phyloP scores from a whole-genome alignment of 352 stramenopile genomes.

The Globisporangium abappressorium region DNA sequence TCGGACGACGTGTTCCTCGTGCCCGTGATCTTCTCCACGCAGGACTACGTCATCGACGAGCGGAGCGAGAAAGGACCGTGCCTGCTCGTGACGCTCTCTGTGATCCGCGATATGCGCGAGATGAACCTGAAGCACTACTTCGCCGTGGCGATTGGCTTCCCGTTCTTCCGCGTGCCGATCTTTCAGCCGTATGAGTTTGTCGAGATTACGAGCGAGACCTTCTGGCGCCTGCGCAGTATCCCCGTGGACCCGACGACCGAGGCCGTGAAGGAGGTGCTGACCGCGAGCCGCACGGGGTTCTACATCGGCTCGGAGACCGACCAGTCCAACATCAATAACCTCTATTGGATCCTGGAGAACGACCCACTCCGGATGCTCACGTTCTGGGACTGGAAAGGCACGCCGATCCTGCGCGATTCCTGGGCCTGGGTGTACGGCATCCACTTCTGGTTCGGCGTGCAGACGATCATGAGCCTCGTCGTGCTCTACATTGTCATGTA shows the following conservation, averaged over 20 bases:
- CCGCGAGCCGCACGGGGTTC: conserved; percentile 31
- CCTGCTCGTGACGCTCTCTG: conserved; percentile 19
- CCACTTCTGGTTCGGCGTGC: conserved; percentile 29
- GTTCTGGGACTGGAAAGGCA: conserved; percentile 3
- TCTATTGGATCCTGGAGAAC: conserved; percentile 22
- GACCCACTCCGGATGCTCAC: conserved; percentile 15
- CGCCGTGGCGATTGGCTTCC: conserved; percentile 28
- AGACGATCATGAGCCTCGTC: conserved; percentile 24
- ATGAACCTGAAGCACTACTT: conserved; percentile 23
- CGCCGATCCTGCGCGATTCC: conserved; percentile 10
- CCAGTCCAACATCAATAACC: conserved; percentile 36
- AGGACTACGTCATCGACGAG: conserved; percentile 27
- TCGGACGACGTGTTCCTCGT: conserved; percentile 22
- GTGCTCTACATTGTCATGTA: conserved; percentile 32
- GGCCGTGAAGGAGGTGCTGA: conserved; percentile 16
- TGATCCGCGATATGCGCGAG: conserved; percentile 24
- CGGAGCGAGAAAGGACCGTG: conserved; percentile 22
- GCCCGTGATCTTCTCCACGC: conserved; percentile 22
- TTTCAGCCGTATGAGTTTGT: not conserved
- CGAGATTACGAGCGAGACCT: conserved; percentile 10
- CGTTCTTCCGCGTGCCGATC: conserved; percentile 18
- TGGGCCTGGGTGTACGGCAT: conserved; percentile 29
- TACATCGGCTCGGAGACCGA: conserved; percentile 23
- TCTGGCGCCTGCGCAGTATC: not conserved
- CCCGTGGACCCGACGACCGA: not conserved